These are phyloP conservation scores for Ceraceosorus guamensis DNA, from an alignment of 1,284 basidiomycete species.

Conservation along the genomic window DNA sequence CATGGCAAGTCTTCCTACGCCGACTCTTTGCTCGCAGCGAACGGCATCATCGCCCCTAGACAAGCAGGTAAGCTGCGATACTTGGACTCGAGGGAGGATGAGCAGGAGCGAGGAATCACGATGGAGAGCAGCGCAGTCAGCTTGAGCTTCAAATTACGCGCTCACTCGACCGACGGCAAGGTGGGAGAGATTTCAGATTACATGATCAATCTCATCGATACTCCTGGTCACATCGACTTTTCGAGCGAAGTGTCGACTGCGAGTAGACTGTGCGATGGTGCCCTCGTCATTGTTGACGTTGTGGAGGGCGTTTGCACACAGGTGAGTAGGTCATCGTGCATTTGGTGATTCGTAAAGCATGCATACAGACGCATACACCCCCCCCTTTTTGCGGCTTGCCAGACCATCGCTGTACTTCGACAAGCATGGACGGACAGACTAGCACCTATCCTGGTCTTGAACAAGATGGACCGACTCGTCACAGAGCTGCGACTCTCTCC, in stretches of 20 bases:
- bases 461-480: slow-evolving; percentile 92
- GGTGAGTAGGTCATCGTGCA: slow-evolving; percentile 1
- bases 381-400: background rate
- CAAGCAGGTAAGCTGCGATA: slow-evolving; percentile 97
- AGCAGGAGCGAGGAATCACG: slow-evolving; percentile 94
- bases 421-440: slow-evolving; percentile 90
- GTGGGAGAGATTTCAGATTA: slow-evolving; percentile 55
- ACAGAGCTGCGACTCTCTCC: slow-evolving; percentile 88
- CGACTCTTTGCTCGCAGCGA: slow-evolving; percentile 89
- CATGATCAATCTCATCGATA: slow-evolving; percentile 91
- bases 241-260: slow-evolving; percentile 94
- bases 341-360: background rate
- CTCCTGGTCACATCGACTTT: slow-evolving; percentile 97
- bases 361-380: background rate
- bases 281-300: slow-evolving; percentile 91
- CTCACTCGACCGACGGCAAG: slow-evolving; percentile 22
- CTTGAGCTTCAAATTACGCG: slow-evolving; percentile 42
- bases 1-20: slow-evolving; percentile 61
- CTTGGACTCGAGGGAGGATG: slow-evolving; percentile 90
- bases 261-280: slow-evolving; percentile 86
- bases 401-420: slow-evolving; percentile 85
- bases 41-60: slow-evolving; percentile 89
- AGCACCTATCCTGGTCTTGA: slow-evolving; percentile 86
- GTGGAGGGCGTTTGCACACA: slow-evolving; percentile 98
- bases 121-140: slow-evolving; percentile 90